A percentile compares a stretch with the other conserved stretches of the same genome.
Conservation (phyloP, 2,329 filamentous ascomycete genomes). For the Hypoxylon sp. region DNA sequence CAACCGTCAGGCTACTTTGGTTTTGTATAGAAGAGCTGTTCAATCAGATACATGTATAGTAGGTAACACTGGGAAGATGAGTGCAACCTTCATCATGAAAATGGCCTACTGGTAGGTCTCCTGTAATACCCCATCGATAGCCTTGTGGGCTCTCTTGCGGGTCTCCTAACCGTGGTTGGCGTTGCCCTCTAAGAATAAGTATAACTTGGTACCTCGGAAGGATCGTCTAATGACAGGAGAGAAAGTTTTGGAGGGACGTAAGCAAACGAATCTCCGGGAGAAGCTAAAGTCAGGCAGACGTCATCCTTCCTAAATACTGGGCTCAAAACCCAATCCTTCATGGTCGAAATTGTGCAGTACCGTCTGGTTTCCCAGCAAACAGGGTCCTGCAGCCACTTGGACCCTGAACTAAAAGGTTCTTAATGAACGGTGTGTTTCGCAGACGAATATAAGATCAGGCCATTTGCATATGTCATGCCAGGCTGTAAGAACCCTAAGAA, state of each 20-base stretch:
- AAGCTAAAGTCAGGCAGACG: constrained; percentile 6
- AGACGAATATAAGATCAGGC: constrained; percentile 23
- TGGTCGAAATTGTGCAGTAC: constrained; percentile 22
- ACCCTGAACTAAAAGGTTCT: constrained; percentile 27
- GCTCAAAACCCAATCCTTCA: constrained; percentile 31
- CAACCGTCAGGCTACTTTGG: constrained; percentile 36
- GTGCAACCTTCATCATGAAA: constrained; percentile 27
- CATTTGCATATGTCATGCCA: constrained; percentile 24
- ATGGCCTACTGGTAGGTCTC: constrained; percentile 18
- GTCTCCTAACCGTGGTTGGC: not conserved
- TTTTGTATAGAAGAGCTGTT: constrained; percentile 23
- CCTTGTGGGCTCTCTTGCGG: constrained; percentile 8
- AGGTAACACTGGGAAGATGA: constrained; percentile 29
- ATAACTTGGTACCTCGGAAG: too few species aligned
- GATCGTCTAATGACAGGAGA: constrained; percentile 26
- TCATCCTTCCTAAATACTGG: constrained; percentile 21
- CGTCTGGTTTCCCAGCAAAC: constrained; percentile 12
- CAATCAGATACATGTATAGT: constrained; percentile 22
- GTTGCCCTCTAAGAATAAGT: not conserved
- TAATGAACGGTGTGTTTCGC: constrained; percentile 32
- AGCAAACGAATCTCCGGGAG: constrained; percentile 28
- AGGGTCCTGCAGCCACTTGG: constrained; percentile 21
- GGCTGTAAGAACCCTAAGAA: constrained; percentile 18
- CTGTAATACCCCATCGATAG: constrained; percentile 24
- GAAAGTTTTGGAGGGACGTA: constrained; percentile 21